Evolutionary conservation across 768 basidiomycete genomes (phyloP), one percentile per base, ranked within the genome.

Genomic region (Leccinum variicolor): DNA sequence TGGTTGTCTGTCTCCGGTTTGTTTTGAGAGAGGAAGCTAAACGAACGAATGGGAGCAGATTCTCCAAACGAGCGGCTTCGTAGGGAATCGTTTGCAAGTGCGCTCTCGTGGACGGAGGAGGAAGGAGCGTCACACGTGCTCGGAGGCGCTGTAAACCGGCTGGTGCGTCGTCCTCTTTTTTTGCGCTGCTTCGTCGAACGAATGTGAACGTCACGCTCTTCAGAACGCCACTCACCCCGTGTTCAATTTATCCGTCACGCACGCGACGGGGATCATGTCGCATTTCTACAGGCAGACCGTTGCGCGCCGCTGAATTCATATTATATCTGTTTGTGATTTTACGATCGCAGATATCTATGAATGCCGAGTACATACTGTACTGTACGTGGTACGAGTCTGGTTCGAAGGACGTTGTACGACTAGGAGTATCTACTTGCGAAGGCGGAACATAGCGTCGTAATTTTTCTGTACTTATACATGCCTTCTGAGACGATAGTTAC

Each of bases 201-300:
- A 39, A 25, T 7, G 23, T 25, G 11, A 25, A 23, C 46, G 3
- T 47, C 11, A 11, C 17, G 34, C 15, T 36, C 11, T 6, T 19
- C 58, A 92, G 90, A 94, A 94, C 64, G 89, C 90, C 6, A 89
- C 88, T 0, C 88, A 90, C 59, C 91, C 91, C 0, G 59, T 92
- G 14, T 87, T 91, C 72, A 90, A 91, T 61, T 71, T 93, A 50
- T 86, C 89, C 0, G 75, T 84, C 4, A 84, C 89, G 0, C 84
- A 92, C 61, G 71, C 82, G 3, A 81, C 87, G 61, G 80, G 68
- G 0, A 79, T 92, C 19, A 85, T 92, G 83, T 75, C 79, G 11
- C 77, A 89, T 70, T 92, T 92, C 66, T 92, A 92, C 69, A 74
- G 77, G 3, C 89, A 91, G 59, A 71, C 59, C 0, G 60, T 84